Base-by-base conservation (phyloP, 495 filamentous ascomycete species). In the Bathelium albidoporum region DNA sequence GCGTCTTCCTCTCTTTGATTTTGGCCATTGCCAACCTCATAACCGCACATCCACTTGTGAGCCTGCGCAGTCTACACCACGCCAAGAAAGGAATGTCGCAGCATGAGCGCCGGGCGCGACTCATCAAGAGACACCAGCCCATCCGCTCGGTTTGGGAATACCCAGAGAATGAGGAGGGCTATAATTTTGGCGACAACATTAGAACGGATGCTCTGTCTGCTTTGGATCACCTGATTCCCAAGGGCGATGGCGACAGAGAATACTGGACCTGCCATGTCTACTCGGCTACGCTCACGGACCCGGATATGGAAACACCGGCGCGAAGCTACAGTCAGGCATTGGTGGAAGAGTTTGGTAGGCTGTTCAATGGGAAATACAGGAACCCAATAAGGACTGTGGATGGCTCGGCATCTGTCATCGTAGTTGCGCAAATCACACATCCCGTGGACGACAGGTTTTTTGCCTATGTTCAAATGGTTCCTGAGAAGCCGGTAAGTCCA, bases 301-400 rank as follows among this genome's bases (percentile, higher is more conserved):
- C 49, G 5, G 49, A 55, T 29, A 20, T 3, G 16, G 49, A 55
- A 28, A 24, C 20, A 28, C 49, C 49, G n/a, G 2, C 9, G 49
- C 4, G 24, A 29, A 55, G 29, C 26, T 55, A 55, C 4, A 55
- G 49, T 29, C 20, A 55, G 5, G 24, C 24, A 26, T 29, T 55
- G 49, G 49, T 20, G 49, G 22, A 55, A 9, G 49, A 55, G 24
- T 55, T 55, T 2, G 20, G 29, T 16, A 55, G 24, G 24, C 5
- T 1, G 11, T 55, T 55, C 49, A 28, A 55, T 12, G 49, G 49
- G 20, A 55, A 29, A 55, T 55, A 28, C 16, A 55, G 49, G 49
- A 55, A 55, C 29, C 49, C 49, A 24, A 55, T 55, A 55, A 55
- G 49, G 16, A 55, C 26, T 55, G 49, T 55, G n/a, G 49, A 55